Base-by-base conservation (phyloP, 1,284 basidiomycete genomes). In the Meripilus lineatus region DNA sequence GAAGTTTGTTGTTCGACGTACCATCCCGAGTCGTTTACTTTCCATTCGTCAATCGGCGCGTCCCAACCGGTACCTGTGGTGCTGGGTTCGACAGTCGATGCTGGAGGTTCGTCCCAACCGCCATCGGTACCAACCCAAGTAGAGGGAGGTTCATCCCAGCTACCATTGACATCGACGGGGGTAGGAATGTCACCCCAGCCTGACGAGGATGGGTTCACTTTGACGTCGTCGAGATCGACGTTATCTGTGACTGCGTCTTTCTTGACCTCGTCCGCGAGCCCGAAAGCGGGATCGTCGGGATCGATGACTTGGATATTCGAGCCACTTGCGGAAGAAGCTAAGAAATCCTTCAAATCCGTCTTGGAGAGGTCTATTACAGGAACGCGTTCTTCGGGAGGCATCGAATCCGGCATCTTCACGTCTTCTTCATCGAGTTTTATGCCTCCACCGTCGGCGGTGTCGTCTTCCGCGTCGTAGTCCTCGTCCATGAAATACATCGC, bases 271-370 rank as follows among this genome's bases (percentile, higher is more conserved):
- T 35, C 17, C n/a, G 28, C 6, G 17, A 42, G 40, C 5, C 44
- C 41, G 36, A 48, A 32, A n/a, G 38, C 30, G 28, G 57, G 45
- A 4, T 41, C 41, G 11, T 55, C 53, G 5, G 51, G 46, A 17
- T 53, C 56, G 47, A 61, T 44, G 33, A 57, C 47, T 34, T 56
- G 50, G 18, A 58, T 48, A 15, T 49, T 35, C 4, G 44, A 39
- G 1, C 45, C 35, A 8, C 52, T 54, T 15, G 46, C 40, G 15
- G 33, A 23, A 28, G 18, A 20, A 21, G 46, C 41, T 23, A 45
- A 33, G 42, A 44, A 44, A 7, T 37, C 37, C 20, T 33, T 32
- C 10, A 47, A 18, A 30, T 34, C n/a, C 30, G 18, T 10, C 20
- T 35, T 14, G 7, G 8, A 15, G 8, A 7, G 7, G 17, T 32